Base-by-base conservation (phyloP, 2,329 filamentous ascomycete genomes). In the Colletotrichum sp. region DNA sequence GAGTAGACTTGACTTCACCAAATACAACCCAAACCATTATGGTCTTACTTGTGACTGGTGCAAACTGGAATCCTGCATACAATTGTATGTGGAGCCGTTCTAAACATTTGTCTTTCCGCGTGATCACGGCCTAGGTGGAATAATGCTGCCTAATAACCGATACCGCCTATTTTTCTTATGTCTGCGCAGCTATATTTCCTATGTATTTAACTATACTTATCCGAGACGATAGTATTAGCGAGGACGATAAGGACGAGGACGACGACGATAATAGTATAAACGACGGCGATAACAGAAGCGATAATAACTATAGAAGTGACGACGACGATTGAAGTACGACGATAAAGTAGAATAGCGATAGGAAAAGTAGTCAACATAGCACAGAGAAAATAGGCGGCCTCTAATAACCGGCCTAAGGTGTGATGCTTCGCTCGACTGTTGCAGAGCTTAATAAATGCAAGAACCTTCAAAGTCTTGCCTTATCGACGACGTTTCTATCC, bases 401-500 rank as follows among this genome's bases (percentile, higher is more conserved):
- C 12, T 12, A 6, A 4, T n/a, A 12, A 6, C 9, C 9, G 9
- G 18, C 9, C 39, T 44, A 44, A n/a, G 9, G 18, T n/a, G 6
- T 49, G 39, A 21, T 21, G 10, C 1, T 21, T 12, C 18, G 3
- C 44, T 49, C 9, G 18, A 49, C 10, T 13, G 7, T n/a, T 4
- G 6, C 39, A 49, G 39, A 49, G 3, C 39, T 49, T 44, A n/a
- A 10, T n/a, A 18, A 44, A n/a, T 3, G 8, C 39, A 6, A 44
- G 5, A 44, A 44, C 16, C 39, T 44, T 21, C 1, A 85, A 59
- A 85, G 78, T 79, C 79, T 82, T 2, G 82, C 79, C 72, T 83
- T 81, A 49, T 75, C 69, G 6, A 76, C 69, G 28, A 84, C 77
- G 8, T 82, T 82, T 62, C 80, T 79, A 32, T 79, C 80, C 16